Evolutionary conservation across 768 basidiomycete genomes (phyloP).

Genomic region (Xanthoconium stramineum): DNA sequence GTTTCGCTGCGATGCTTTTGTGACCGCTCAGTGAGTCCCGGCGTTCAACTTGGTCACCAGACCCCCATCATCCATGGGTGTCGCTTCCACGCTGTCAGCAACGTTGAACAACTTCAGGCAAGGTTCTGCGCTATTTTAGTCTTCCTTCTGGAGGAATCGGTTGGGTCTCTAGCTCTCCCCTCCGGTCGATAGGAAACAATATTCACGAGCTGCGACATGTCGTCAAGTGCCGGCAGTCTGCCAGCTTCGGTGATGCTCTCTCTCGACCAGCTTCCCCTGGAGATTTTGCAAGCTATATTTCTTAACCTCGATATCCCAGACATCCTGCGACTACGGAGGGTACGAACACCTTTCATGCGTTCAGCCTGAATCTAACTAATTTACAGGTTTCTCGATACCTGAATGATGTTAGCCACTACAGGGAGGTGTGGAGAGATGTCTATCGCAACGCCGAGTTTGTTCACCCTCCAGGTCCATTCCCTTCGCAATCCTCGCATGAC

Average conservation of each 20-base stretch:
- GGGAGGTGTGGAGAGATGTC: constrained; percentile 15
- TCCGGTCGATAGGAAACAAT: too few relatives aligned
- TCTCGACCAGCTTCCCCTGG: constrained; percentile 13
- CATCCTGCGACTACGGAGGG: constrained; percentile 17
- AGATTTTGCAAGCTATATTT: constrained; percentile 9
- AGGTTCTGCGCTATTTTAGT: too few relatives aligned
- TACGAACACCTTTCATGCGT: neutral
- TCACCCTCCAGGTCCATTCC: constrained; percentile 17
- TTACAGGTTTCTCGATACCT: constrained; percentile 13
- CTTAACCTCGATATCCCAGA: constrained; percentile 19
- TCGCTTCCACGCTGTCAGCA: too few relatives aligned
- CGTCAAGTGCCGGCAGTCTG: too few relatives aligned
- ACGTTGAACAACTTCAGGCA: too few relatives aligned
- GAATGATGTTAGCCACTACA: constrained; percentile 1
- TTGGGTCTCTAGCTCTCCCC: too few relatives aligned
- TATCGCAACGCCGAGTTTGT: constrained; percentile 15
- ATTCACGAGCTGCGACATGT: neutral
- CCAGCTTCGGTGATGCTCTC: neutral
- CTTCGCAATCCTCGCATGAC: constrained; percentile 9
- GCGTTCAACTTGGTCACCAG: too few relatives aligned
- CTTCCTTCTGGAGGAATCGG: too few relatives aligned
- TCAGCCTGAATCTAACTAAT: neutral
- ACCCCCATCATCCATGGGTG: too few relatives aligned
- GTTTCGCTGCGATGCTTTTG: too few relatives aligned
- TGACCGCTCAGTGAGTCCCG: too few relatives aligned